Conservation (phyloP, 176 grass and related monocot genomes). For the maize (Zea mays) region DNA sequence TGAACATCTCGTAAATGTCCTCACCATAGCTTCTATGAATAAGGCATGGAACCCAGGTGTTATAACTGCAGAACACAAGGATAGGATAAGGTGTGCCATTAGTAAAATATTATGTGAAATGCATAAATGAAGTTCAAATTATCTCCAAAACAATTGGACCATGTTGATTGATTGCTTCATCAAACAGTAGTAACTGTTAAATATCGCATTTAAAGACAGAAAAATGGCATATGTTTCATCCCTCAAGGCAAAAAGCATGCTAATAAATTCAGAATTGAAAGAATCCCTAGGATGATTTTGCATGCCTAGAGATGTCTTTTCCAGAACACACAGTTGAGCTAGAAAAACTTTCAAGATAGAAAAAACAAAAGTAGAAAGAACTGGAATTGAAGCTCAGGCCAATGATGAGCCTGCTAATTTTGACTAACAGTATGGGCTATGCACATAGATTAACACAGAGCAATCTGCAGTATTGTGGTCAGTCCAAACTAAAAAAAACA, state of each 20-base stretch:
- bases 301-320: background rate
- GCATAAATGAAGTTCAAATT: background rate
- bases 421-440: background rate
- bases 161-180: background rate
- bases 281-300: background rate
- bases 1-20: conserved; percentile 73
- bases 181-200: background rate
- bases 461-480: conserved; percentile 21
- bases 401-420: background rate
- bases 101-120: conserved; percentile 14
- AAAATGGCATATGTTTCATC: background rate
- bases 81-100: conserved; percentile 4
- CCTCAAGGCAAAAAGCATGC: conserved; percentile 7
- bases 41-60: conserved; percentile 89
- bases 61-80: conserved; percentile 63
- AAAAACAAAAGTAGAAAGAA: background rate
- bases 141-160: conserved; percentile 6
- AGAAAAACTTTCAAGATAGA: background rate
- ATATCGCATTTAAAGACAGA: background rate
- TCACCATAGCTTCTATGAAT: conserved; percentile 94
- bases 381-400: conserved; percentile 4
- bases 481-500: background rate
- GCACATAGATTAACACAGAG: background rate
- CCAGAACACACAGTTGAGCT: background rate
- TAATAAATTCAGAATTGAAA: conserved; percentile 13